Evolutionary conservation across 2,329 filamentous ascomycete species (phyloP), one percentile per base, ranked within the genome.

Genomic region (Paracoccidioides brasiliensis): DNA sequence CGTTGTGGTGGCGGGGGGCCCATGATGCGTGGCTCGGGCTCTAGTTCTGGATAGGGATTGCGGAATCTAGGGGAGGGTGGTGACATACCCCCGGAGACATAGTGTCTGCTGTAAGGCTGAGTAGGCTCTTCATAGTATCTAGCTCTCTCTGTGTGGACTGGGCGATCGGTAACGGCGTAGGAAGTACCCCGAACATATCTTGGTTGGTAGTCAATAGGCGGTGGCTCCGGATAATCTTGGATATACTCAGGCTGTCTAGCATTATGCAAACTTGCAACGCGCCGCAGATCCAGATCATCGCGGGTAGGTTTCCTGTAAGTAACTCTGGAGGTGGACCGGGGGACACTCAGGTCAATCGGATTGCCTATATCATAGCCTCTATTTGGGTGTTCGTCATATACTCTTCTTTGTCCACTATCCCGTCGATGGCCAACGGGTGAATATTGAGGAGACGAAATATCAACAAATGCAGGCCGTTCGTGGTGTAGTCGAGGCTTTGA

Each of bases 1-100:
- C 83, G 75, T 48, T 80, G 73, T 15, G 80, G 77, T 5, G 80
- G 73, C n/a, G 80, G 77, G 5, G 80, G 76, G 52, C 75, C 75
- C 72, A 80, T 76, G 54, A 68, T 63, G 42, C 73, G 75, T 44
- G 68, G 66, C 38, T 75, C 72, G 37, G 78, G 72, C 33, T 66
- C 65, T 41, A 69, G 69, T 52, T 73, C 70, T 44, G 70, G 69
- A 58, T 74, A 75, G n/a, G 68, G 58, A 50, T 73, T 71, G 22
- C 67, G 70, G 55, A 70, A 69, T 22, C 65, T 61, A 9, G 70
- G 66, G 5, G 66, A 67, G 3, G 64, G 62, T 8, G 65, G 68
- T 38, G 64, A 75, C 66, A 61, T 72, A 66, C 68, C 64, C 37
- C 66, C 63, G 32, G 68, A 58, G 46, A 69, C 50, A 56, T 70